These are phyloP conservation scores for Holtermannia corniformis DNA, from an alignment of 768 basidiomycete genomes.

Conservation along the genomic window DNA sequence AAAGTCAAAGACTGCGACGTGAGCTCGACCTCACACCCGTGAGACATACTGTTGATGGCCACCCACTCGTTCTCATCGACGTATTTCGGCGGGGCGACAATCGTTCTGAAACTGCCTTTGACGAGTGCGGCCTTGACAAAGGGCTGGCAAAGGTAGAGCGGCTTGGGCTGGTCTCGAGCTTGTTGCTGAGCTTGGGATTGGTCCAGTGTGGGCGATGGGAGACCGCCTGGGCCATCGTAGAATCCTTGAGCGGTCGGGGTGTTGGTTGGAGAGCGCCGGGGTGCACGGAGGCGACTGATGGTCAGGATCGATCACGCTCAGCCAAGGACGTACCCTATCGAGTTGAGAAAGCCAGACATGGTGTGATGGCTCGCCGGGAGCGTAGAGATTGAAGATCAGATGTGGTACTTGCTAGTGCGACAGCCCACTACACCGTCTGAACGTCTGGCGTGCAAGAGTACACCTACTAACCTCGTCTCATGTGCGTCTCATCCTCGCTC, in stretches of 20 bases:
- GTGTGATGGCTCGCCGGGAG: neutral
- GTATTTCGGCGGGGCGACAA: conserved; percentile 91
- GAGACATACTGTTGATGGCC: conserved; percentile 65
- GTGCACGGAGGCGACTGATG: conserved; percentile 40
- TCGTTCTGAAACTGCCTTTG: conserved; percentile 97
- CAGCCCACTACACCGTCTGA: too few species aligned
- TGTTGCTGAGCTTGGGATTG: conserved; percentile 8
- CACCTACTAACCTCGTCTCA: too few species aligned
- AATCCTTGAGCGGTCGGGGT: conserved; percentile 10
- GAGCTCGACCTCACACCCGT: neutral
- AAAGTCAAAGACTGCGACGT: conserved; percentile 75
- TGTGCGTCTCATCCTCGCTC: neutral
- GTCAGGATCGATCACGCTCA: neutral
- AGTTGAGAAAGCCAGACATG: conserved; percentile 40
- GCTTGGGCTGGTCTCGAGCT: conserved; percentile 24
- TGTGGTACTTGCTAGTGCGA: too few species aligned
- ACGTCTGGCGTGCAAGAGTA: too few species aligned
- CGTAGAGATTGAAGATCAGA: neutral
- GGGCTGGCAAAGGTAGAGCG: conserved; percentile 77
- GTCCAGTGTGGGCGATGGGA: conserved; percentile 26
- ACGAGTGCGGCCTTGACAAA: conserved; percentile 93
- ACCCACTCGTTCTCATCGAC: conserved; percentile 96
- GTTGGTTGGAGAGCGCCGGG: conserved; percentile 32
- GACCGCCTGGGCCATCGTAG: conserved; percentile 21
- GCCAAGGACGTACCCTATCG: conserved; percentile 31